Percentiles rank a stretch among this genome's conserved stretches.
Evolutionary conservation across 371 early-diverging fungal species (phyloP).

Genomic region (Rhizopus arrhizus): DNA sequence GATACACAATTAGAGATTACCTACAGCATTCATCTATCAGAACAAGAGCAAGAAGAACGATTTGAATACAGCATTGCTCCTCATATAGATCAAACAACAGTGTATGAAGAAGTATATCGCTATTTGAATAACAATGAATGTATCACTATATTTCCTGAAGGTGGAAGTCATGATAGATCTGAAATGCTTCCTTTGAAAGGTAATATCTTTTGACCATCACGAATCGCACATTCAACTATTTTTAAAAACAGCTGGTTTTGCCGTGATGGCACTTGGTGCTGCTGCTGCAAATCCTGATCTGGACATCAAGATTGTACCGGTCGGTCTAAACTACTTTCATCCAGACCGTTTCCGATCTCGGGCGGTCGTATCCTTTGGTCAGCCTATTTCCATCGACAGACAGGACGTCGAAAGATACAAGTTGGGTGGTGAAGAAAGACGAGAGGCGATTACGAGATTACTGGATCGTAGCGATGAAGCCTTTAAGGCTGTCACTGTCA

Average conservation of each 20-base stretch:
- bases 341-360: conserved; percentile 94
- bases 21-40: conserved; percentile 29
- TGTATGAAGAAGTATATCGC: conserved; percentile 82
- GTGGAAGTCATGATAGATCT: conserved; percentile 95
- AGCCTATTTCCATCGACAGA: conserved; percentile 75
- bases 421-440: conserved; percentile 78
- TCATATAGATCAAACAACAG: conserved; percentile 84
- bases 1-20: conserved; percentile 76
- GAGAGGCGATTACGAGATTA: conserved; percentile 77
- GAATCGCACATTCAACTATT: background rate
- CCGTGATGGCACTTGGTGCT: conserved; percentile 92
- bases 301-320: conserved; percentile 90
- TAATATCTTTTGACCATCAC: conserved; percentile 16
- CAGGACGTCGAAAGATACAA: conserved; percentile 82
- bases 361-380: conserved; percentile 95
- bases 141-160: conserved; percentile 97
- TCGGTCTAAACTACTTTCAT: conserved; percentile 94
- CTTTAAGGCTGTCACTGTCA: conserved; percentile 85
- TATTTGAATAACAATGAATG: conserved; percentile 77
- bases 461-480: conserved; percentile 77
- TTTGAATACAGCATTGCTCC: conserved; percentile 66
- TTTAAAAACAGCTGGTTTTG: conserved; percentile 66
- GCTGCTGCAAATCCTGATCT: conserved; percentile 78
- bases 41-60: conserved; percentile 35
- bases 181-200: conserved; percentile 94